phyloP scores from a whole-genome alignment of 2,329 filamentous ascomycete species.

The Didymella lethalis region DNA sequence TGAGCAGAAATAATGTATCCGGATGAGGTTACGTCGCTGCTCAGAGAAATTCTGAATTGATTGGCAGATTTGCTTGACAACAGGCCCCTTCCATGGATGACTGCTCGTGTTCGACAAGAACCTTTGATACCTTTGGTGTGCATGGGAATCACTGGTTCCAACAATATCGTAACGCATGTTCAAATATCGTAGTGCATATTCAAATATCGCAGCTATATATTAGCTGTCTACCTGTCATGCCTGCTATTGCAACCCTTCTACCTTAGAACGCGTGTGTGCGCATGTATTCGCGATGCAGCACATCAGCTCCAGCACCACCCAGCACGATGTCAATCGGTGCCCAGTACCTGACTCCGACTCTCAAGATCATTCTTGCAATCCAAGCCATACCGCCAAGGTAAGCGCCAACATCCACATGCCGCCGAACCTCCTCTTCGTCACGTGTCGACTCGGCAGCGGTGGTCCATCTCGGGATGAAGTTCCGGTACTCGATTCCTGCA shows the following conservation, averaged over 20 bases:
- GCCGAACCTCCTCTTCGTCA: slow-evolving; percentile 6
- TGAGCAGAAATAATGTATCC: not conserved
- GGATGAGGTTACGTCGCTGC: not conserved
- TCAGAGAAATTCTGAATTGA: not conserved
- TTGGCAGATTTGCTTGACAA: not conserved
- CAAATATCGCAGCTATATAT: no score
- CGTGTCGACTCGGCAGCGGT: not conserved
- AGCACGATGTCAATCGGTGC: slow-evolving; percentile 14
- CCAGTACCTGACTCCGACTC: slow-evolving; percentile 7
- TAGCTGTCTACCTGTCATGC: not conserved
- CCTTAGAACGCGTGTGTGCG: slow-evolving; percentile 7
- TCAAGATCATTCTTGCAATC: slow-evolving; percentile 6
- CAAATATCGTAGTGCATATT: no score
- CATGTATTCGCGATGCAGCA: slow-evolving; percentile 11
- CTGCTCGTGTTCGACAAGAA: not conserved
- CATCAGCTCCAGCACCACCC: slow-evolving; percentile 5
- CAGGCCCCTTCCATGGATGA: not conserved
- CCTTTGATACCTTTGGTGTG: not conserved
- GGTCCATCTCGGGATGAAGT: slow-evolving; percentile 10
- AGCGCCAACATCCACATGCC: slow-evolving; percentile 7
- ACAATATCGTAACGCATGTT: not conserved
- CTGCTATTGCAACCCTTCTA: not conserved
- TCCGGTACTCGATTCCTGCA: slow-evolving; percentile 5
- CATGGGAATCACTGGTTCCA: not conserved
- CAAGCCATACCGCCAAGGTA: slow-evolving; percentile 6